Conservation (phyloP, 2,329 filamentous ascomycete genomes). For the Fusarium avenaceum region DNA sequence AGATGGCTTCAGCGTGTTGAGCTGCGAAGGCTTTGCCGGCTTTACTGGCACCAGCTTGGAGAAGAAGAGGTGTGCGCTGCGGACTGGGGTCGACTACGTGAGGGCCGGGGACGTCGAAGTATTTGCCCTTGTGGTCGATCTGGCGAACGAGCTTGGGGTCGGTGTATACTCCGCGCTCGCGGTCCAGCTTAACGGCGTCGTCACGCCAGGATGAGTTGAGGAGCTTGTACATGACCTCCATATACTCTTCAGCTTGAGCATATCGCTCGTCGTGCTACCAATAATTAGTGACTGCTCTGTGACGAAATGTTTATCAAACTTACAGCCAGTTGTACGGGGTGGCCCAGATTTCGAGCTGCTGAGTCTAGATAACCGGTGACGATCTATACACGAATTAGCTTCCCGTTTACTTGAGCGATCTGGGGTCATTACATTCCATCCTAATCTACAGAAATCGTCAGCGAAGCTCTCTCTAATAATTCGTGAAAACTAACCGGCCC, state of each 20-base stretch:
- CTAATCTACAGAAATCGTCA: constrained; percentile 55
- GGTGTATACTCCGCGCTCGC: constrained; percentile 69
- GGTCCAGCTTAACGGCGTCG: constrained; percentile 73
- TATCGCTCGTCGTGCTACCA: constrained; percentile 74
- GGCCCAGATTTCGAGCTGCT: constrained; percentile 75
- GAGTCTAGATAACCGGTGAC: constrained; percentile 80
- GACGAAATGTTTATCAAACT: not conserved
- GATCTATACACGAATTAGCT: constrained; percentile 56
- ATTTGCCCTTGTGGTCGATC: constrained; percentile 76
- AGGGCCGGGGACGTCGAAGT: constrained; percentile 73
- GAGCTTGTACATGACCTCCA: constrained; percentile 75
- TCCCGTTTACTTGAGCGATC: constrained; percentile 44
- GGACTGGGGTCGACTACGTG: constrained; percentile 76
- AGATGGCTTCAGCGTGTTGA: constrained; percentile 79
- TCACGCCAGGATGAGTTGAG: constrained; percentile 76
- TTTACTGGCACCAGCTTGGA: constrained; percentile 78
- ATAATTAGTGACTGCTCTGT: constrained; percentile 3
- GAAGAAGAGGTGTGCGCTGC: constrained; percentile 76
- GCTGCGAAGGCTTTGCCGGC: constrained; percentile 76
- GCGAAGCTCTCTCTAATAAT: rapidly evolving
- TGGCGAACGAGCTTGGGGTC: constrained; percentile 66
- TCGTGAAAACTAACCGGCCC: constrained; percentile 60
- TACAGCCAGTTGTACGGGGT: constrained; percentile 63
- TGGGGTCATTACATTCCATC: constrained; percentile 64
- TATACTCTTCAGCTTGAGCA: constrained; percentile 72